Evolutionary conservation across 2,329 filamentous ascomycete genomes (phyloP), one percentile per base, ranked within the genome.

Genomic region (Aphanocladium album): DNA sequence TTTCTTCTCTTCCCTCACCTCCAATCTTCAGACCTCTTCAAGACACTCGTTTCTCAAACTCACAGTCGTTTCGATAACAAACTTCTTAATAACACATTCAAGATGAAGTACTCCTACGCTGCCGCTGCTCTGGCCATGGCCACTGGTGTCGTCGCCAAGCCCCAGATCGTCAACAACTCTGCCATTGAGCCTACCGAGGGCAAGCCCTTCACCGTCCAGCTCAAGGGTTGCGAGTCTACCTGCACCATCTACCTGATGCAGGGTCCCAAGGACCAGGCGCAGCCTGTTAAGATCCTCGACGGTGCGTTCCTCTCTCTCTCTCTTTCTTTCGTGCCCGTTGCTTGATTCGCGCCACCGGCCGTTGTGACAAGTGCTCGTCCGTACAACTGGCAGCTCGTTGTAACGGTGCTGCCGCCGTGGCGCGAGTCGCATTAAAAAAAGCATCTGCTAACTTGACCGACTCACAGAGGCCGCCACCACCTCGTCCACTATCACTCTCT

Each of bases 211-310:
- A 59, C 57, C 12, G 47, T 59, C 55, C 14, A 59, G 37, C 57
- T 59, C 21, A 19, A 49, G 3, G 57, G 57, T 47, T 59, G 57
- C 27, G 2, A 11, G 23, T 11, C 27, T 25, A 21, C 21, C 37
- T 59, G 57, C 57, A 59, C 57, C 57, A 47, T 59, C 5, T 59
- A 59, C 37, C 57, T 59, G 14, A 45, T 50, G 57, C 46, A 59
- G 43, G 57, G 57, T n/a, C 23, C 57, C 57, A 51, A 51, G 57
- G 45, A 52, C 3, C 57, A 51, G 47, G 9, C 21, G n/a, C n/a
- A n/a, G 1, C 57, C 57, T 19, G 35, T 59, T 37, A 17, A 35
- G 35, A 19, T 59, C 27, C 47, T 59, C 57, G 47, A 52, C 16
- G 8, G 57, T 59, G 45, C 8, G 57, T 59, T 9, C 4, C 7